Conservation (phyloP, 2,329 filamentous ascomycete genomes). For the Verticillium albo-atrum region DNA sequence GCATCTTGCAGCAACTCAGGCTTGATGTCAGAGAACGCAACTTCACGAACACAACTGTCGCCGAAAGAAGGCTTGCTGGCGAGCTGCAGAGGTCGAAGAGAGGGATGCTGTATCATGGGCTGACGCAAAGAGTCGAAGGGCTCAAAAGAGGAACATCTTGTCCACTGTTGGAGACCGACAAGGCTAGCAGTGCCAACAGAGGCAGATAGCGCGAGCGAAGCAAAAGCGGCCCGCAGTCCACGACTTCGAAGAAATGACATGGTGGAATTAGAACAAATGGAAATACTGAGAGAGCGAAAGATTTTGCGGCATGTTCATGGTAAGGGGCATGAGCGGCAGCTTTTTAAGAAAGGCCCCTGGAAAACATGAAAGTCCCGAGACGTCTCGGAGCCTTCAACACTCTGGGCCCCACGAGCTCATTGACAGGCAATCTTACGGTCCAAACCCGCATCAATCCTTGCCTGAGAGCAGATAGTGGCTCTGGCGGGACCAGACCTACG, state of each 20-base stretch:
- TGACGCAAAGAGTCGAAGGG: constrained; percentile 1
- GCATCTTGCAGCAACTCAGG: constrained; percentile 9
- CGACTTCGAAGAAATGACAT: not conserved
- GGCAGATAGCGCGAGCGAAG: not conserved
- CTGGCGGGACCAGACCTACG: too few species aligned
- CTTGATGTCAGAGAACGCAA: constrained; percentile 2
- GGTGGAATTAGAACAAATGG: not conserved
- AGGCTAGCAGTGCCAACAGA: not conserved
- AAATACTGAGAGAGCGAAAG: not conserved
- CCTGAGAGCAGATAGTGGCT: too few species aligned
- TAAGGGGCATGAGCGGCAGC: not conserved
- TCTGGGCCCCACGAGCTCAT: not conserved
- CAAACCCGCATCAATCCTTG: too few species aligned
- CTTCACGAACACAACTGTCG: constrained; percentile 4
- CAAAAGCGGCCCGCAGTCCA: not conserved
- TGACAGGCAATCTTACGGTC: not conserved
- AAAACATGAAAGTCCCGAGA: not conserved
- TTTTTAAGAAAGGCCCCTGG: not conserved
- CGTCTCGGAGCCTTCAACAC: not conserved
- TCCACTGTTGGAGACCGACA: constrained; percentile 10
- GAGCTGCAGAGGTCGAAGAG: constrained; percentile 2
- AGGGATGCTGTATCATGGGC: constrained; percentile 4
- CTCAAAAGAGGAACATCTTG: constrained; percentile 6
- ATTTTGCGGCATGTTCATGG: not conserved
- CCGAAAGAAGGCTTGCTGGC: constrained; percentile 2